Evolutionary conservation across 2,329 filamentous ascomycete genomes (phyloP).

Genomic region (Penicillium expansum): DNA sequence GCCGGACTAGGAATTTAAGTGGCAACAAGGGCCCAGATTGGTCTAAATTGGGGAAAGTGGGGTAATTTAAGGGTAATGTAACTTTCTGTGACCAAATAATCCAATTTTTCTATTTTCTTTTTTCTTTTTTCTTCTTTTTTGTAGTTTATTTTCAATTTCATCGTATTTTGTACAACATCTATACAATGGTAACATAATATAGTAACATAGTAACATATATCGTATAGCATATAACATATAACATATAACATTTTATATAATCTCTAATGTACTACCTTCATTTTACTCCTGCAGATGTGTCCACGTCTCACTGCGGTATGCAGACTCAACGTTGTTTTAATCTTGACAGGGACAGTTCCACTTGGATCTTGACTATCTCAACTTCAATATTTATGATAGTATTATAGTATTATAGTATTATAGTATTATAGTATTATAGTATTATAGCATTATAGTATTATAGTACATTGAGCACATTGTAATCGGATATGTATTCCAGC

Average conservation of each 20-base stretch:
- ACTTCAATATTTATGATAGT: not conserved
- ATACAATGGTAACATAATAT: no score
- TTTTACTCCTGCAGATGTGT: not conserved
- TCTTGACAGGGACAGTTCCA: not conserved
- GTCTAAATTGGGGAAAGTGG: slow-evolving; percentile 13
- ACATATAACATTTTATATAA: no score
- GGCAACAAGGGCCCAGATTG: not conserved
- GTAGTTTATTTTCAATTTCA: no score
- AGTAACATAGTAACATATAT: no score
- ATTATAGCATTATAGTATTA: no score
- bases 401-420: no score
- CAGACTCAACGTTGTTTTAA: not conserved
- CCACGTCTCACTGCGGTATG: not conserved
- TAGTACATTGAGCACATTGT: not conserved
- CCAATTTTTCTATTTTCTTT: not conserved
- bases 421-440: no score
- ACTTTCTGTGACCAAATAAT: slow-evolving; percentile 10
- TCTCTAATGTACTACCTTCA: not conserved
- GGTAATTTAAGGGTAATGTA: slow-evolving; percentile 8
- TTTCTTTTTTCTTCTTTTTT: not conserved
- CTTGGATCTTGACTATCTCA: not conserved
- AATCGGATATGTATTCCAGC: not conserved
- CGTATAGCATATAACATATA: no score
- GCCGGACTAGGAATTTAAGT: slow-evolving; percentile 9
- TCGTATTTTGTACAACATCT: no score